Evolutionary conservation across 208 protist genomes (phyloP).

Genomic region (Wallacemonas sp.): DNA sequence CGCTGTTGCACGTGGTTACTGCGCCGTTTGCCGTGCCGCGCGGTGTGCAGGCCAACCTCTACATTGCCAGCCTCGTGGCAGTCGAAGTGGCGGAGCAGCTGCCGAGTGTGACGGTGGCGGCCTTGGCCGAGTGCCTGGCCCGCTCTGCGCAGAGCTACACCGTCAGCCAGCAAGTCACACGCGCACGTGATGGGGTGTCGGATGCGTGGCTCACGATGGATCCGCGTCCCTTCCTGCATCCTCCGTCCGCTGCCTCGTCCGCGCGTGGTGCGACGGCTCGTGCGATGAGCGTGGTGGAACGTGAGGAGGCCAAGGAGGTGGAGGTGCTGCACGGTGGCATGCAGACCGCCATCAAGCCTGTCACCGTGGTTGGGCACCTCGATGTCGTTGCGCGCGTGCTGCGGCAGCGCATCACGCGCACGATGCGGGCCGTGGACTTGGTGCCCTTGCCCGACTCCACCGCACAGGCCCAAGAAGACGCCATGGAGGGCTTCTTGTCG

Average conservation of each 20-base stretch:
- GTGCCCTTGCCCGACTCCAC: background rate
- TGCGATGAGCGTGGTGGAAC: slow-evolving; percentile 1
- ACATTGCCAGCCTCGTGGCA: slow-evolving; percentile 43
- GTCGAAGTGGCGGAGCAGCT: slow-evolving; percentile 62
- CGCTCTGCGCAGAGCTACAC: slow-evolving; percentile 46
- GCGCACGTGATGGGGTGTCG: background rate
- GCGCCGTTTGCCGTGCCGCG: slow-evolving; percentile 14
- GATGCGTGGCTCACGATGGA: background rate
- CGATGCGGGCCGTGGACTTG: slow-evolving; percentile 15
- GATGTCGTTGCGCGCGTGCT: slow-evolving; percentile 46
- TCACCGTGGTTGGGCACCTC: slow-evolving; percentile 47
- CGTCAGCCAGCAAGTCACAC: slow-evolving; percentile 22
- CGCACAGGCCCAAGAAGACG: background rate
- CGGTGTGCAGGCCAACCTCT: slow-evolving; percentile 30
- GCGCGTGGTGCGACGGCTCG: too few relatives aligned
- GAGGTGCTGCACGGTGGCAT: slow-evolving; percentile 26
- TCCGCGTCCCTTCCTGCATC: background rate
- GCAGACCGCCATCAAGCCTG: slow-evolving; percentile 27
- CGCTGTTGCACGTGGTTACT: background rate
- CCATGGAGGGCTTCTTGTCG: background rate
- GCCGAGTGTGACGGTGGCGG: slow-evolving; percentile 34
- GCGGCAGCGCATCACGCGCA: slow-evolving; percentile 38
- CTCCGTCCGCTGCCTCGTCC: background rate
- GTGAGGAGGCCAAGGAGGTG: slow-evolving; percentile 3
- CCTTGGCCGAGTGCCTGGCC: slow-evolving; percentile 49